Base-by-base conservation (phyloP, 352 stramenopile species). In the Globisporangium splendens region DNA sequence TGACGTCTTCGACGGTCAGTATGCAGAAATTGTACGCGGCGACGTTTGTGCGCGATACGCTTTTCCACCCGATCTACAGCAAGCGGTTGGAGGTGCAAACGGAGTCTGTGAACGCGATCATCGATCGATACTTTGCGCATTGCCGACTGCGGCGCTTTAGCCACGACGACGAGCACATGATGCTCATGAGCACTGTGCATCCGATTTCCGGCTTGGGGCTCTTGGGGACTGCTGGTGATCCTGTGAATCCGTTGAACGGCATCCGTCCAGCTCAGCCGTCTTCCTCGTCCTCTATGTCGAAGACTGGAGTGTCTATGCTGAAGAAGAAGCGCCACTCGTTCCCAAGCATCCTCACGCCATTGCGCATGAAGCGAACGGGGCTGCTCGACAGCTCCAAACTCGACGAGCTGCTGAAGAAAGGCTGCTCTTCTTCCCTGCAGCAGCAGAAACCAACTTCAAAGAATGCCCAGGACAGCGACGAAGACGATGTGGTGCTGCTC, bases 31-130 rank as follows among this genome's bases (percentile, higher is more conserved):
- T 79, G 28, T 68, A 81, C 50, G 65, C 80, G 12, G 70, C 74
- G 8, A 69, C 68, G 13, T 92, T 92, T 67, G 79, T 92, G 44
- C 76, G 83, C 1, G 79, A 92, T 51, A 84, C 90, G 53, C 58
- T 92, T 35, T 90, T 92, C 69, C 79, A 90, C 42, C 75, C 78
- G 13, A 64, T 90, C 52, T 92, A 90, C 66, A 69, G 70, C 21
- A 79, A 83, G 56, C 70, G 73, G 0, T 57, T 69, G 3, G 75
- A 87, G 17, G 60, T 77, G 0, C 68, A 70, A 50, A 72, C 59
- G 0, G 69, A 75, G 4, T 35, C 64, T 22, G 69, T 89, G 14
- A 68, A 84, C 48, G 67, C 60, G 11, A 60, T 89, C 44, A 83
- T 92, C 22, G 83, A 90, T 52, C 63, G 70, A 15, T 87, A 79